Evolutionary conservation across 192 early-diverging fungal species (phyloP), one percentile per base, ranked within the genome.

Genomic region (Mortierella hygrophila): DNA sequence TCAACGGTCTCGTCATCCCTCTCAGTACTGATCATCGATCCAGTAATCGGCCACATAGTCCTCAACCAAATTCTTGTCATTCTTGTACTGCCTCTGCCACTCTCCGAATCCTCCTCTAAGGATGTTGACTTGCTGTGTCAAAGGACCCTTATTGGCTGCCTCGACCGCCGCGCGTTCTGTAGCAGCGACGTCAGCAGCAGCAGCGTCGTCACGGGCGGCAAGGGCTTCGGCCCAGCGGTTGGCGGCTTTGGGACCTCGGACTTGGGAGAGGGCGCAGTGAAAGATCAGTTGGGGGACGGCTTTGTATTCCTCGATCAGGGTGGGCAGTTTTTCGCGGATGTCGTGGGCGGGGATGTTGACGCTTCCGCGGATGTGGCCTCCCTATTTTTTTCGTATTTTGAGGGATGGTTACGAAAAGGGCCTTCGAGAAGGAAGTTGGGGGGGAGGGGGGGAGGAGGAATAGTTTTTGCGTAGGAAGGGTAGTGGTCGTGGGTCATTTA

Each of bases 241-340:
- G 4, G 96, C 96, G 21, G 91, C 91, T 77, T 94, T 95, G 76
- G 95, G 95, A 6, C 95, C 96, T 68, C 96, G 91, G 7, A 94
- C 92, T 90, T 98, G 97, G 26, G 96, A 97, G 29, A 97, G 82
- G 3, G 96, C 94, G 78, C 97, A 98, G 81, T 98, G 97, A 77
- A 98, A 98, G 78, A 95, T 90, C 6, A 98, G 78, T 35, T 88
- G 75, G 2, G 95, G 95, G 8, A 96, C 92, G 40, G 80, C 20
- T 44, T 76, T 73, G 84, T 94, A 94, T 68, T 93, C 77, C 21
- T 88, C 85, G 72, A 94, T 82, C 41, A 93, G 41, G 11, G 63
- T 72, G 2, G 82, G 88, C 0, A 92, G 85, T 41, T 71, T 57
- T 37, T 92, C 92, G 6, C 80, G 79, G 60, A 98, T 88, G 40